Base-by-base conservation (phyloP, 306 rosid genomes). In the Boehmeria nivea region DNA sequence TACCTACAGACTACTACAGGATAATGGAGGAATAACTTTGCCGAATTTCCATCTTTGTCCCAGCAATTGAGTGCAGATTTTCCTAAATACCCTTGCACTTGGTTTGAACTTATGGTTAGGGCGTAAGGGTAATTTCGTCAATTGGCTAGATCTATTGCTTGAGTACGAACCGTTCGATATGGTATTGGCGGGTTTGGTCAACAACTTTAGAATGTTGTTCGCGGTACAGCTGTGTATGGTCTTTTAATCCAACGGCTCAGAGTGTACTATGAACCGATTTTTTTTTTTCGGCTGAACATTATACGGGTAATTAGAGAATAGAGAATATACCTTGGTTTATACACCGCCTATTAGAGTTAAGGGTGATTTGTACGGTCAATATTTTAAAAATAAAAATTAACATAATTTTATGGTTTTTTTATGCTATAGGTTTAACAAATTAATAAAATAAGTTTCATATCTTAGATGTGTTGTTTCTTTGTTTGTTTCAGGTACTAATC, bases 181-280 rank as follows among this genome's bases (percentile, higher is more conserved):
- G 23, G 66, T 55, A 72, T 50, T 61, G 59, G 84, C 27, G 57
- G 54, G 74, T 61, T 77, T 67, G 87, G 78, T 80, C 52, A 77
- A 65, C 84, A 20, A 64, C 66, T 62, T 24, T 33, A 19, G 53
- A 38, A 22, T 15, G 27, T 33, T 55, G 59, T 21, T 20, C 9
- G 14, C 2, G 6, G 21, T 5, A 51, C 24, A 15, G 36, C 37
- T 12, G 26, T 23, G 12, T 22, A 47, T 33, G 3, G 61, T 72
- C 27, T 19, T 22, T 22, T 46, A n/a, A 65, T 59, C 72, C 2
- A 37, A 49, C 27, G 68, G 76, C 40, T 11, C 51, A 37, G 24
- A 26, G 28, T 3, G 38, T 25, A 50, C 7, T 19, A 27, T 0
- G 8, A 42, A 4, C 15, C 9, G 31, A 7, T 33, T 37, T 51